Percentiles rank a stretch among this genome's conserved stretches.
Conservation (phyloP, 805 yeast genomes). For the Candida pini region DNA sequence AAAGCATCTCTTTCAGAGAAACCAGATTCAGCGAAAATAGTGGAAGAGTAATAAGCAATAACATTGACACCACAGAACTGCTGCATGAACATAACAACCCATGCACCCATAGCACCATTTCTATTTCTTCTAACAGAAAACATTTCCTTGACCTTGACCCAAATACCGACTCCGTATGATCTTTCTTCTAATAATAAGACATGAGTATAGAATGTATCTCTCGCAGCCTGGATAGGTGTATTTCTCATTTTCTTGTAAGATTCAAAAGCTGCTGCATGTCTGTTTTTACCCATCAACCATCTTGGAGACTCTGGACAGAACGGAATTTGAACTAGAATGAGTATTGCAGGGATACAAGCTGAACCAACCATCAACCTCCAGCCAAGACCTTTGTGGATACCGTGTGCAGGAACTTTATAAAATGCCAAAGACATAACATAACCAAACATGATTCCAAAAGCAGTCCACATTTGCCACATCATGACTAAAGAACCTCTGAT, state of each 20-base stretch:
- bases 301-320: conserved; percentile 73
- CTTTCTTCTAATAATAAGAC: conserved; percentile 60
- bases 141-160: conserved; percentile 47
- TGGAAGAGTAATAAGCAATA: conserved; percentile 78
- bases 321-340: conserved; percentile 55
- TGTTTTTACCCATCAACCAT: conserved; percentile 69
- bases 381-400: conserved; percentile 46
- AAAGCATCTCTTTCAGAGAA: conserved; percentile 57
- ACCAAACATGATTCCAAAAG: conserved; percentile 70
- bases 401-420: conserved; percentile 43
- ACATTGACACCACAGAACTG: conserved; percentile 89
- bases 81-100: conserved; percentile 84
- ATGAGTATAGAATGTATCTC: conserved; percentile 66
- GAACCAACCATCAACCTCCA: conserved; percentile 72
- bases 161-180: conserved; percentile 41
- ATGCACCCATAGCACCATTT: conserved; percentile 75
- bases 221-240: conserved; percentile 55
- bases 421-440: conserved; percentile 61
- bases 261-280: conserved; percentile 53
- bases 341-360: conserved; percentile 61
- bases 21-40: conserved; percentile 66
- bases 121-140: conserved; percentile 74
- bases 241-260: conserved; percentile 45
- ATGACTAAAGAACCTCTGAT: conserved; percentile 65
- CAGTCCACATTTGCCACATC: conserved; percentile 75